These are phyloP conservation scores for Huntiella omanensis DNA, from an alignment of 2,329 filamentous ascomycete species.

Conservation along the genomic window DNA sequence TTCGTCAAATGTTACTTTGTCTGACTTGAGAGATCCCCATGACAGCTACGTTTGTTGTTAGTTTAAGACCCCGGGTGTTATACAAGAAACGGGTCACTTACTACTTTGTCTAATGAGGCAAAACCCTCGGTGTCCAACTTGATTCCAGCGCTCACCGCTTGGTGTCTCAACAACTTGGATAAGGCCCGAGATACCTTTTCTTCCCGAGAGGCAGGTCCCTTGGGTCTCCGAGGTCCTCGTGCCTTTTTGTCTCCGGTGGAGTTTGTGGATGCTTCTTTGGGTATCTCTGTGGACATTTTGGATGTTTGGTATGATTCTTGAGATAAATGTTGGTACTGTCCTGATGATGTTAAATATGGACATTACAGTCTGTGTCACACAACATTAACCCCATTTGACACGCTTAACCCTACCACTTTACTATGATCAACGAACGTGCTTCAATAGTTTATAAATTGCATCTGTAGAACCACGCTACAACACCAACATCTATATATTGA, in stretches of 20 bases:
- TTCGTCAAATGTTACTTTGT: slow-evolving; percentile 59
- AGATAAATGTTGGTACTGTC: too few species aligned
- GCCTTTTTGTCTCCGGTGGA: not conserved
- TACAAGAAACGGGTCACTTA: slow-evolving; percentile 21
- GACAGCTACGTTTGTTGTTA: slow-evolving; percentile 22
- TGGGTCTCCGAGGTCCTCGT: slow-evolving; percentile 7
- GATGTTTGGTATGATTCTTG: too few species aligned
- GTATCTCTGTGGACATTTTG: too few species aligned
- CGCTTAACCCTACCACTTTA: too few species aligned
- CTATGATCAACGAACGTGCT: too few species aligned
- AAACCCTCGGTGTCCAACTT: slow-evolving; percentile 39
- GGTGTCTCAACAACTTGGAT: slow-evolving; percentile 35
- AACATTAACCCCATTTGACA: too few species aligned
- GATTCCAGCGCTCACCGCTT: slow-evolving; percentile 37
- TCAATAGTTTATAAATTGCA: too few species aligned
- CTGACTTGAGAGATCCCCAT: slow-evolving; percentile 41
- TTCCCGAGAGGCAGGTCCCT: slow-evolving; percentile 22
- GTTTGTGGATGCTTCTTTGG: not conserved
- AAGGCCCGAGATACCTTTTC: slow-evolving; percentile 34
- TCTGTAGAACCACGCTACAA: too few species aligned
- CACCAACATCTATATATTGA: too few species aligned
- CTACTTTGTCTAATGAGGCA: slow-evolving; percentile 37
- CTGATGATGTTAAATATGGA: too few species aligned
- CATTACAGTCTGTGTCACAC: too few species aligned
- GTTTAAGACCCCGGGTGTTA: not conserved